Evolutionary conservation across 352 stramenopile species (phyloP).

Genomic region (Bremia lactucae): DNA sequence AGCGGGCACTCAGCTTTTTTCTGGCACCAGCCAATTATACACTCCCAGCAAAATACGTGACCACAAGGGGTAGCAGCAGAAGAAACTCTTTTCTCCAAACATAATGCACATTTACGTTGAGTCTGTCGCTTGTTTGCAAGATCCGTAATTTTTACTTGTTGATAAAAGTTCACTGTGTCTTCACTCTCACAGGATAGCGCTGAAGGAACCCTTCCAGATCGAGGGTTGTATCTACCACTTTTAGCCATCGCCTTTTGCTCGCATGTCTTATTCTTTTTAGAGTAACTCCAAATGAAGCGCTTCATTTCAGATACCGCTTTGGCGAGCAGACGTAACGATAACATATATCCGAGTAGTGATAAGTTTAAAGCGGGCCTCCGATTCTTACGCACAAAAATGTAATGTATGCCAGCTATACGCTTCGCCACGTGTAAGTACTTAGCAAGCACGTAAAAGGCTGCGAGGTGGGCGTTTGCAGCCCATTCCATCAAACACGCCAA

Average conservation of each 20-base stretch:
- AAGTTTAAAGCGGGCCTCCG: slow-evolving; percentile 45
- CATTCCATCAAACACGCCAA: slow-evolving; percentile 37
- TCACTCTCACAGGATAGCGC: slow-evolving; percentile 10
- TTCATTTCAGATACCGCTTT: slow-evolving; percentile 45
- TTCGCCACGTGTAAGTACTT: slow-evolving; percentile 63
- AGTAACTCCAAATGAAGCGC: slow-evolving; percentile 33
- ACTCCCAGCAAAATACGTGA: slow-evolving; percentile 90
- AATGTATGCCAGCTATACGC: slow-evolving; percentile 54
- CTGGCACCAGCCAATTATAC: slow-evolving; percentile 88
- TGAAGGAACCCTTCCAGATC: slow-evolving; percentile 34
- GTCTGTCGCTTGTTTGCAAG: slow-evolving; percentile 5
- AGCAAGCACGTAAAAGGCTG: slow-evolving; percentile 69
- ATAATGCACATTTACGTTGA: slow-evolving; percentile 78
- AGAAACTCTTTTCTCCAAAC: slow-evolving; percentile 63
- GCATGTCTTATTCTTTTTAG: slow-evolving; percentile 34
- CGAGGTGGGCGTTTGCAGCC: slow-evolving; percentile 46
- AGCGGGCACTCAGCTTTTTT: slow-evolving; percentile 87
- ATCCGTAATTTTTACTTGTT: neutral
- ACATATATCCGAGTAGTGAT: slow-evolving; percentile 71
- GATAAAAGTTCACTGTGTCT: neutral
- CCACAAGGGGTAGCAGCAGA: slow-evolving; percentile 79
- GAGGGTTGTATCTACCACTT: slow-evolving; percentile 10
- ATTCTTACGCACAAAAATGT: slow-evolving; percentile 69
- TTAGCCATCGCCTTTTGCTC: slow-evolving; percentile 19
- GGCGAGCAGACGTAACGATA: slow-evolving; percentile 50